These are phyloP conservation scores for Lasiosphaeria hispida DNA, from an alignment of 495 filamentous ascomycete genomes.

Conservation along the genomic window DNA sequence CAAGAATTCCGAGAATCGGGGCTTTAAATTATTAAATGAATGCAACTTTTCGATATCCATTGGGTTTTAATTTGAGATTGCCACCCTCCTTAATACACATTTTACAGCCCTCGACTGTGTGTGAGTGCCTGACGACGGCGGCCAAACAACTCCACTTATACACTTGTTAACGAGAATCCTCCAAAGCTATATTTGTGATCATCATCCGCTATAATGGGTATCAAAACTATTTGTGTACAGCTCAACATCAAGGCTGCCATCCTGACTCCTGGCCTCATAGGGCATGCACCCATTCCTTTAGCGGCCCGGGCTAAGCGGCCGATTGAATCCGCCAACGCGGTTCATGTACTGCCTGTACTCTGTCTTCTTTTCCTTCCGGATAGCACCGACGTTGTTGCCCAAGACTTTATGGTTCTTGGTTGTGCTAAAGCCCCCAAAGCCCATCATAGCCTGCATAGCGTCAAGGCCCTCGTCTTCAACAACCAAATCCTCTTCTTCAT, in stretches of 20 bases:
- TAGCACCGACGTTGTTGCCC: conserved; percentile 81
- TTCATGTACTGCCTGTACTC: conserved; percentile 99
- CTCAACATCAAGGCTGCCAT: not conserved
- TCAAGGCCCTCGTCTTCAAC: conserved; percentile 65
- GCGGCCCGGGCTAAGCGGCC: conserved; percentile 64
- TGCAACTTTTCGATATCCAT: no score
- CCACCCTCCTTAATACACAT: no score
- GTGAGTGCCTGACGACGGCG: no score
- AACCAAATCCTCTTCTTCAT: conserved; percentile 45
- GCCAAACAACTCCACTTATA: no score
- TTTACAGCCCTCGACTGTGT: no score
- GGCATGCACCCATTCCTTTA: conserved; percentile 18
- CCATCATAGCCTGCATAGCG: conserved; percentile 81
- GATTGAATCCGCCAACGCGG: conserved; percentile 91
- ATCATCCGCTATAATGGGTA: no score
- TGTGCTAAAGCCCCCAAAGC: conserved; percentile 77
- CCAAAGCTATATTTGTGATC: no score
- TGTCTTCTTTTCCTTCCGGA: conserved; percentile 91
- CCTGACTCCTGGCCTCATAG: not conserved
- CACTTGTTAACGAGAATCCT: no score
- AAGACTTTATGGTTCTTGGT: conserved; percentile 89
- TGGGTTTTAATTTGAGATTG: no score
- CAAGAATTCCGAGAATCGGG: no score
- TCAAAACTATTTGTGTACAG: no score
- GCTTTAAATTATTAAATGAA: no score